Conservation (phyloP, 352 stramenopile species). For the Aphanomyces astaci region DNA sequence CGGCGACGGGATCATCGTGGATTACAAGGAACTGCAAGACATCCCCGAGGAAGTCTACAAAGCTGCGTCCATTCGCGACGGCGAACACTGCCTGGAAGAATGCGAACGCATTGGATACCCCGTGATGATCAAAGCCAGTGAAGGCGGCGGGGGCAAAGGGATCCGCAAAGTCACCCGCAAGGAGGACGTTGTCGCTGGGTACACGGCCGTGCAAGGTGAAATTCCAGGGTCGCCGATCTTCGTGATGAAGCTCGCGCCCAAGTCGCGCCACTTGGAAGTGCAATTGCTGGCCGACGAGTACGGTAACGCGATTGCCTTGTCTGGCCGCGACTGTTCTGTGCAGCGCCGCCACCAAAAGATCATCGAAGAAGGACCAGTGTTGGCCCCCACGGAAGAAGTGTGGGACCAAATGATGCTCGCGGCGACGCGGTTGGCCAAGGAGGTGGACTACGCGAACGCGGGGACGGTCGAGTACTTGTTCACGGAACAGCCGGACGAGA, state of each 20-base stretch:
- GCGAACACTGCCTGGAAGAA: constrained; percentile 88
- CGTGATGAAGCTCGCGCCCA: constrained; percentile 97
- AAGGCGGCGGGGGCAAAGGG: constrained; percentile 98
- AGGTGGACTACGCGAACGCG: constrained; percentile 98
- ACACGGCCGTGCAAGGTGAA: constrained; percentile 96
- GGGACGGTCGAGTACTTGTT: constrained; percentile 99
- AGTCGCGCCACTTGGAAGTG: constrained; percentile 98
- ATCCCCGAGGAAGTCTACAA: constrained; percentile 95
- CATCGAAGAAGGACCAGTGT: constrained; percentile 97
- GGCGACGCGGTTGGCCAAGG: constrained; percentile 95
- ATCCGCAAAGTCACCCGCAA: constrained; percentile 93
- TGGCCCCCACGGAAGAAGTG: constrained; percentile 88
- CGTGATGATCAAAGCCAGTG: constrained; percentile 99
- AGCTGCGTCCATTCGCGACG: constrained; percentile 88
- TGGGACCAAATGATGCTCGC: constrained; percentile 98
- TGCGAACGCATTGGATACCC: constrained; percentile 96
- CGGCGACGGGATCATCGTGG: constrained; percentile 89
- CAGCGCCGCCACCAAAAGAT: constrained; percentile 99
- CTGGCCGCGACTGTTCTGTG: constrained; percentile 98
- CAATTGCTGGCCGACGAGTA: constrained; percentile 99
- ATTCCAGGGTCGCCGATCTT: constrained; percentile 99
- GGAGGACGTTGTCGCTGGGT: constrained; percentile 90
- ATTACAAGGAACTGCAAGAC: constrained; percentile 76
- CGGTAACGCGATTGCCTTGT: constrained; percentile 97
- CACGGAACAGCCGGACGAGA: constrained; percentile 86